Base-by-base conservation (phyloP, 441 rosid species). In the Codiaeum variegatum region DNA sequence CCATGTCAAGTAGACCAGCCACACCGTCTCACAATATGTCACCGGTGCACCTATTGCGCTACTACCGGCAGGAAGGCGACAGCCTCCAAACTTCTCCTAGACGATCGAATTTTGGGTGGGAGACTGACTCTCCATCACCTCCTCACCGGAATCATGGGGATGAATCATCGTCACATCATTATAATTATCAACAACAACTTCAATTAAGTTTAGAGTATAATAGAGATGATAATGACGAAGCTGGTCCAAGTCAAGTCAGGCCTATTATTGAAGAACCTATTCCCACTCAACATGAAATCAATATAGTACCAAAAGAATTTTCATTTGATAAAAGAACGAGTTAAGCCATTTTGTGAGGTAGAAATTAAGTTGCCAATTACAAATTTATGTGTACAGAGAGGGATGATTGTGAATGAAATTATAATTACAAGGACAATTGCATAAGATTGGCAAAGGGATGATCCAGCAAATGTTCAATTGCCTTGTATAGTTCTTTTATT, bases 21-120 rank as follows among this genome's bases (percentile, higher is more conserved):
- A 86, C 95, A 47, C 97, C 93, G 2, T 81, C 88, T 0, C 87
- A 78, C 74, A 80, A 81, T 19, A 40, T 59, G 36, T 91, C 98
- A 2, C 98, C 97, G 0, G 83, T 84, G 38, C 98, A 89, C 78
- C 91, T 93, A 58, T 82, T 91, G 29, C 89, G 86, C 23, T 74
- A 34, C 71, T 75, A 77, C 67, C 72, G 75, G 24, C 69, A 79
- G 64, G 88, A 83, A 77, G 38, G 80, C 26, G 89, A 87, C 36
- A 83, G 86, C 76, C 66, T 73, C 19, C 73, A 77, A 0, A 44
- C 72, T 4, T 83, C 93, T 0, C 93, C 90, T 0, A 77, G 82
- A 73, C 56, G 73, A 67, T 80, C 85, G 10, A 84, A 81, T 68
- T 75, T 78, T 19, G 85, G 79, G 1, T 87, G 80, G 81, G 91